Evolutionary conservation across 306 rosid species (phyloP).

Genomic region (Dryas alaskensis): DNA sequence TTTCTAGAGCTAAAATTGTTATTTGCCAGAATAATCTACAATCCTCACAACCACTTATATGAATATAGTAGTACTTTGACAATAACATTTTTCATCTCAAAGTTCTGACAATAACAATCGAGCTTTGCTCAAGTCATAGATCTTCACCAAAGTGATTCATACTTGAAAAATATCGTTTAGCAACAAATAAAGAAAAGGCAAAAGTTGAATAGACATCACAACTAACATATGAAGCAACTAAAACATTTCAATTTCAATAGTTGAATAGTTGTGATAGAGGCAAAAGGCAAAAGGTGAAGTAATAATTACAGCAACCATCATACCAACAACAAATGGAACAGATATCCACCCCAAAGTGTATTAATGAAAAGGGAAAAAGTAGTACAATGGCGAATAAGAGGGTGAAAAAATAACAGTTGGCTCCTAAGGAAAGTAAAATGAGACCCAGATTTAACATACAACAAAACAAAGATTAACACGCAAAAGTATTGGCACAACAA

Average conservation of each 20-base stretch:
- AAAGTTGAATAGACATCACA: conserved; percentile 26
- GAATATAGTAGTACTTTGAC: no score
- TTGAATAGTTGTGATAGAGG: conserved; percentile 9
- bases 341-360: conserved; percentile 31
- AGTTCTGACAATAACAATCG: no score
- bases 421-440: conserved; percentile 14
- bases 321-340: conserved; percentile 21
- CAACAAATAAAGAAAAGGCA: neutral
- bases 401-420: conserved; percentile 14
- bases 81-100: no score
- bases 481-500: conserved; percentile 18
- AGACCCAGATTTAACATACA: conserved; percentile 25
- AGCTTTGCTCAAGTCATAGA: conserved; percentile 20
- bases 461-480: conserved; percentile 14
- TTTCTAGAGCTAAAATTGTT: no score
- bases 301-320: conserved; percentile 34
- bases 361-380: conserved; percentile 11
- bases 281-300: conserved; percentile 20
- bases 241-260: conserved; percentile 33
- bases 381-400: conserved; percentile 9
- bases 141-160: conserved; percentile 19
- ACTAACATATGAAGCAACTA: conserved; percentile 30
- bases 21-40: no score
- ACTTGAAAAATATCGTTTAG: neutral
- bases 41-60: no score